Base-by-base conservation (phyloP, 352 stramenopile genomes). In the Globisporangium viniferum region DNA sequence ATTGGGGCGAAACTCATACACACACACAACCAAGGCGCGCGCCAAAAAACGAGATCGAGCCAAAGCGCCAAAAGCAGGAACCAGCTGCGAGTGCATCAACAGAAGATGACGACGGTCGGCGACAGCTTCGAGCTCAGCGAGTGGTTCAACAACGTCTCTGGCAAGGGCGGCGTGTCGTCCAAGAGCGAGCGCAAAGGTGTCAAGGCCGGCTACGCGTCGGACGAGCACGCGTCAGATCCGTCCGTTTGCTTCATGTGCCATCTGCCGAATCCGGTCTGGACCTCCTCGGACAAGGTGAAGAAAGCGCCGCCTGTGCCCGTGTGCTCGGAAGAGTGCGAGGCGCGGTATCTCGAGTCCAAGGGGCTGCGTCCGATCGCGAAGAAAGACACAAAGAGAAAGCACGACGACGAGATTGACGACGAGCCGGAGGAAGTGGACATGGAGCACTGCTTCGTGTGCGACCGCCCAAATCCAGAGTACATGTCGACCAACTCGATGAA, bases 111-210 rank as follows among this genome's bases (percentile, higher is more conserved):
- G 66, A 69, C 62, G 29, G 72, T 89, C 55, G 79, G 76, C 57
- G 81, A 90, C 49, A 74, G 80, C 54, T 93, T 93, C 61, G 79
- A 91, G 78, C 77, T 93, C 41, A 91, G 84, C 73, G 83, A 88
- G 79, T 94, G 86, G 86, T 94, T 91, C 70, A 94, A 94, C 65
- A 73, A 57, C 55, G 53, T 71, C 51, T 62, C 66, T 5, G 39
- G 48, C 62, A 77, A 73, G 44, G 64, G 54, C 53, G n/a, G 31
- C 15, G 59, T 53, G 53, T 55, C 63, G 31, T 67, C 69, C 33
- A 59, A 80, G 67, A 58, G 69, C 67, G 60, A 79, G 73, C 67
- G 71, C 66, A 79, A 73, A 27, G 54, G 87, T 69, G 72, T 77
- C 53, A 90, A 73, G 12, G 76, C 82, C 22, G 67, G 64, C 22